These are phyloP conservation scores for Fragilariopsis cylindrus DNA, from an alignment of 108 stramenopile genomes.

Conservation along the genomic window DNA sequence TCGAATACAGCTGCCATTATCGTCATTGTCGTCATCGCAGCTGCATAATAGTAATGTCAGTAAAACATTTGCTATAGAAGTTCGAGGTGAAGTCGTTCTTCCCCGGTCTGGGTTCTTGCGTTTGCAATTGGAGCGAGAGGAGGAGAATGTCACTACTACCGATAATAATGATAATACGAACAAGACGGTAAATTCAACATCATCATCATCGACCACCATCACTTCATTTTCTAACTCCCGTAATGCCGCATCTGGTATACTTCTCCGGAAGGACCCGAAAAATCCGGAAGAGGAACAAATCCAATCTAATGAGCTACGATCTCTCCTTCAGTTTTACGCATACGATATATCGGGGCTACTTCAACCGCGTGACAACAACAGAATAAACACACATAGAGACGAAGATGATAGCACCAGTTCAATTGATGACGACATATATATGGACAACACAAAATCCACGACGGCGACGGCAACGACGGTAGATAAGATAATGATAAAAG, in stretches of 20 bases:
- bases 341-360: slow-evolving; percentile 63
- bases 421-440: no score
- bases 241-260: slow-evolving; percentile 91
- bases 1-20: slow-evolving; percentile 5
- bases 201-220: neutral
- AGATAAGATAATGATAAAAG: neutral
- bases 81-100: slow-evolving; percentile 91
- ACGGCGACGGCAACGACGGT: neutral
- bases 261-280: slow-evolving; percentile 68
- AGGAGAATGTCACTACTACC: neutral
- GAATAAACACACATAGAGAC: neutral
- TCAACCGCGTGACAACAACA: neutral
- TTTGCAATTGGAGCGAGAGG: neutral
- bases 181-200: neutral
- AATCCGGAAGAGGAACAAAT: slow-evolving; percentile 20
- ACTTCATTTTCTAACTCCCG: slow-evolving; percentile 82
- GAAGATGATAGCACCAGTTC: no score
- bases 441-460: no score
- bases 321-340: slow-evolving; percentile 81
- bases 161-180: neutral
- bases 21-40: slow-evolving; percentile 3
- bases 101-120: slow-evolving; percentile 49
- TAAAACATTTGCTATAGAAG: slow-evolving; percentile 50
- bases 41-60: neutral
- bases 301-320: slow-evolving; percentile 42